These are phyloP conservation scores for Sphagnurus paluster DNA, from an alignment of 1,284 basidiomycete genomes.

Conservation along the genomic window DNA sequence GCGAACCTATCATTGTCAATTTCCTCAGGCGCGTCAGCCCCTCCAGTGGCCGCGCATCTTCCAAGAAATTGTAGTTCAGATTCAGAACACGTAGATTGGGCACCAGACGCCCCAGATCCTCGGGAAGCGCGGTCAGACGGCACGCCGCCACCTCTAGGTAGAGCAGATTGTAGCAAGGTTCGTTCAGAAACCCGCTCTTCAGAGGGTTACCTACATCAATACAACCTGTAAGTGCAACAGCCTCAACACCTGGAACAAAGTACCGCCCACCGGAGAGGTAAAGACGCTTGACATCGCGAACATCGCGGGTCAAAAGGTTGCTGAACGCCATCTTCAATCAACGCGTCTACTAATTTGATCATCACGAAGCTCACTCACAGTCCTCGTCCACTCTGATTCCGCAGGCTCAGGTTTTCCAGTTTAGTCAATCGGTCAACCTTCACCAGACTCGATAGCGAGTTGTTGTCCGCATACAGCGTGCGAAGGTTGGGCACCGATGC, in stretches of 20 bases:
- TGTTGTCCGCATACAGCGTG: conserved; percentile 93
- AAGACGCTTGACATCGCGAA: conserved; percentile 88
- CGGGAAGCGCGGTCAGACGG: conserved; percentile 76
- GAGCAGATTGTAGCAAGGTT: conserved; percentile 82
- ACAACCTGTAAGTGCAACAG: conserved; percentile 8
- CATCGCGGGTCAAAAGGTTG: conserved; percentile 64
- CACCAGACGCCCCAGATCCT: conserved; percentile 60
- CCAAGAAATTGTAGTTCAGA: conserved; percentile 93
- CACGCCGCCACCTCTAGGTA: conserved; percentile 95
- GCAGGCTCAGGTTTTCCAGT: conserved; percentile 88
- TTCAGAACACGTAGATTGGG: conserved; percentile 94
- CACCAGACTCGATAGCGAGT: conserved; percentile 59
- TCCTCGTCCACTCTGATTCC: conserved; percentile 80
- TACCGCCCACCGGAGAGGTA: conserved; percentile 96
- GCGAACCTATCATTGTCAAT: conserved; percentile 83
- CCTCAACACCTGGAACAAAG: conserved; percentile 27
- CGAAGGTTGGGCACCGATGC: conserved; percentile 72
- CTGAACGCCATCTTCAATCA: conserved; percentile 32
- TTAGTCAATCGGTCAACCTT: conserved; percentile 60
- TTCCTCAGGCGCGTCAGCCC: conserved; percentile 80
- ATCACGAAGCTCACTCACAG: conserved; percentile 56
- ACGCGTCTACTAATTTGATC: conserved; percentile 17
- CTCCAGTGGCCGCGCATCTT: conserved; percentile 65
- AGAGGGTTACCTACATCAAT: conserved; percentile 44
- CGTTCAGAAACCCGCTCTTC: conserved; percentile 38